A percentile compares a stretch with the other conserved stretches of the same genome.
These are phyloP conservation scores for Backusella tuberculispora DNA, from an alignment of 192 early-diverging fungal genomes.

Conservation along the genomic window DNA sequence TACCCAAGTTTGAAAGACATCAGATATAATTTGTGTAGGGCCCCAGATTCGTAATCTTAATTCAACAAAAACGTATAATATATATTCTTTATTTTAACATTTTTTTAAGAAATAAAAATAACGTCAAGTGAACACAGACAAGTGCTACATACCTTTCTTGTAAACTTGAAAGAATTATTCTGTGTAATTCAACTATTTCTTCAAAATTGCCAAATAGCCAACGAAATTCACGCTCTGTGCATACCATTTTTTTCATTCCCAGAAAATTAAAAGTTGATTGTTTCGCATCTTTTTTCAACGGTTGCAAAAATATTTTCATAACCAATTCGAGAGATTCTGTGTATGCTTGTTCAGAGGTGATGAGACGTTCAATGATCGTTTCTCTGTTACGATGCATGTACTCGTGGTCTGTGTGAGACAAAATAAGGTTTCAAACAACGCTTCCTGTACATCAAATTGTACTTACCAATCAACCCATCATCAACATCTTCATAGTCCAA, in stretches of 20 bases:
- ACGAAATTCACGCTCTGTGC: constrained; percentile 35
- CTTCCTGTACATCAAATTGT: background rate
- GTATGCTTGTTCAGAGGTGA: constrained; percentile 29
- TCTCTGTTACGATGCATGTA: constrained; percentile 30
- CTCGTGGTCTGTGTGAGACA: constrained; percentile 33
- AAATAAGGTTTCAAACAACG: constrained; percentile 1
- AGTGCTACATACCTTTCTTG: constrained; percentile 31
- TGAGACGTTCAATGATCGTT: constrained; percentile 31
- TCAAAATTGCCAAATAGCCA: constrained; percentile 41
- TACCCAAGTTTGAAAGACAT: constrained; percentile 37
- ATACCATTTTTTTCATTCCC: constrained; percentile 33
- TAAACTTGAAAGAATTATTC: constrained; percentile 18
- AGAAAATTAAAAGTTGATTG: constrained; percentile 32
- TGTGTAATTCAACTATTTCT: constrained; percentile 24
- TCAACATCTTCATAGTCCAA: constrained; percentile 38
- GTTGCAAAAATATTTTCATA: constrained; percentile 22
- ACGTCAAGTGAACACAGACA: background rate
- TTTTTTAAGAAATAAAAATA: constrained; percentile 10
- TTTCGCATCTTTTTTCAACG: constrained; percentile 28
- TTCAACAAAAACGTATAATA: background rate
- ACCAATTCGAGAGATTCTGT: constrained; percentile 33
- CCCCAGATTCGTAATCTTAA: constrained; percentile 40
- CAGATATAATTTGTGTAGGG: constrained; percentile 41
- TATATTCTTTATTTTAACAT: constrained; percentile 13
- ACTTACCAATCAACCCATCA: constrained; percentile 33